Percentiles rank a stretch among this genome's conserved stretches.
phyloP scores from a whole-genome alignment of 139 green algal species.

The Chlorella sp. region DNA sequence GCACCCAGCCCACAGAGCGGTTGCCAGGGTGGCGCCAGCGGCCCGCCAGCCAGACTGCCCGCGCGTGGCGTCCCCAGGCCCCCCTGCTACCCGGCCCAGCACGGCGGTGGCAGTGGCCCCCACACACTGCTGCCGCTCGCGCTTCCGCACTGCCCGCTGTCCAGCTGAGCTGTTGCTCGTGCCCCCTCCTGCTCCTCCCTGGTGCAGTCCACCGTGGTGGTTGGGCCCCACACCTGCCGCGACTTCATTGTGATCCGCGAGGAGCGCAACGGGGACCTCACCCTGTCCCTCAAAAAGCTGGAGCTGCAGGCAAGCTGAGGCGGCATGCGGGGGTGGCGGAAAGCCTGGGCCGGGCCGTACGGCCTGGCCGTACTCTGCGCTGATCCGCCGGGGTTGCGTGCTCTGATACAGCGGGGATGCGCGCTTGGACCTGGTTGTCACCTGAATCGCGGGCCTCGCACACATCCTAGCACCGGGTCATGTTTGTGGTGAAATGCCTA shows the following conservation, averaged over 20 bases:
- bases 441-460: too few relatives aligned
- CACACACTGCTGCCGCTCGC: background rate
- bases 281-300: conserved; percentile 80
- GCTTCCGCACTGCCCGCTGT: too few relatives aligned
- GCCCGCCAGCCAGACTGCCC: too few relatives aligned
- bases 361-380: too few relatives aligned
- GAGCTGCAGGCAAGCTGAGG: conserved; percentile 74
- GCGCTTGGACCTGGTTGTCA: too few relatives aligned
- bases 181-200: background rate
- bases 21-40: too few relatives aligned
- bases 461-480: background rate
- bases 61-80: background rate
- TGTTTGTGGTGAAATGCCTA: too few relatives aligned
- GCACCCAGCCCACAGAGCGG: too few relatives aligned
- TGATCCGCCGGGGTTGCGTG: too few relatives aligned
- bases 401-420: too few relatives aligned
- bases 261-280: conserved; percentile 78
- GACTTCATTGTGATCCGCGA: conserved; percentile 90
- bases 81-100: background rate
- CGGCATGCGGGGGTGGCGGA: conserved; percentile 6
- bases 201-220: conserved; percentile 69
- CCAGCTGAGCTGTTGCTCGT: too few relatives aligned
- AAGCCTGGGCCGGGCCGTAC: background rate
- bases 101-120: too few relatives aligned
- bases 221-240: conserved; percentile 70